Evolutionary conservation across 2,329 filamentous ascomycete species (phyloP), one percentile per base, ranked within the genome.

Genomic region (Microcyclospora pomicola): DNA sequence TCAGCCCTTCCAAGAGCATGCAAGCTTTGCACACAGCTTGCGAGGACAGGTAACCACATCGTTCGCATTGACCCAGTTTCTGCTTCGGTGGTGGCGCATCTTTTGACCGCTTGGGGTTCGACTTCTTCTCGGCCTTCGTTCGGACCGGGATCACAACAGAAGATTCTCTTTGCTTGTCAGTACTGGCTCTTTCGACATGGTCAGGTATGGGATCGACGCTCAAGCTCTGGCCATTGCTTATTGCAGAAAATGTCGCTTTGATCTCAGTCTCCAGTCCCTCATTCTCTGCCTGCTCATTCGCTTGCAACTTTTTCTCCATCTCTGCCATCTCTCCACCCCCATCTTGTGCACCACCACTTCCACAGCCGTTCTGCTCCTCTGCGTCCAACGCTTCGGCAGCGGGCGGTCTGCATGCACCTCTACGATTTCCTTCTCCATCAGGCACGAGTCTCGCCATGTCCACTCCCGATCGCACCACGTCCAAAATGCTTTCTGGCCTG

Each of bases 11-110:
- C 2, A 98, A 71, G 33, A 98, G 66, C 44, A 78, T 80, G 58
- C 91, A 98, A 0, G 91, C 91, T 61, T 98, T 93, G 62, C 91
- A 98, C 30, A 95, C 75, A 24, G 75, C 73, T 60, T 98, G 91
- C 51, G 87, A 95, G 2, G 91, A 94, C 60, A 98, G 82, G 58
- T 96, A 98, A 11, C 91, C 91, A 51, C 91, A 98, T 37, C 75
- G 79, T 53, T 80, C 75, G 55, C 91, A 98, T 46, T 77, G 79
- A 2, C 88, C 84, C 49, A 95, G 72, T 11, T 78, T 77, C 59
- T 88, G 83, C 51, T 75, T 71, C n/a, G 70, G 62, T 9, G 51
- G 44, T 3, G 43, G 39, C 2, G 41, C 33, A 13, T 45, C 45
- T 15, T 36, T 39, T 5, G 15, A 35, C 1, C 40, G 36, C 28